Evolutionary conservation across 192 early-diverging fungal species (phyloP).

Genomic region (Physocladia obscura): DNA sequence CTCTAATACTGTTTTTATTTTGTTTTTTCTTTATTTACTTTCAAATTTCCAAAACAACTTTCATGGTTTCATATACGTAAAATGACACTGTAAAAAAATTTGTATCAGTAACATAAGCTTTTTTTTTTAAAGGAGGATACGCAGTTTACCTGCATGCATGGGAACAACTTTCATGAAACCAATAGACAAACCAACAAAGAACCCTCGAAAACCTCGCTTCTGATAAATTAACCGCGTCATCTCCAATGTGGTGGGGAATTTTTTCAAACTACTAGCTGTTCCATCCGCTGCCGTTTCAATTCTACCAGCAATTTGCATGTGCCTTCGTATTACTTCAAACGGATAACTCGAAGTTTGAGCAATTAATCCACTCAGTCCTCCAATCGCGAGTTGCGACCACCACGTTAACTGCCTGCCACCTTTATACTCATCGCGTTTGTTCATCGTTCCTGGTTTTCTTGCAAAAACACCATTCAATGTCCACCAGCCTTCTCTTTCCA

Average conservation of each 20-base stretch:
- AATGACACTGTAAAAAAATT: constrained; percentile 63
- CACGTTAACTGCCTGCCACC: constrained; percentile 44
- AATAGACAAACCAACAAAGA: constrained; percentile 96
- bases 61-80: constrained; percentile 82
- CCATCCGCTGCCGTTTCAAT: background rate
- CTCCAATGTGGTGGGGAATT: constrained; percentile 42
- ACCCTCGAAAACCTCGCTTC: constrained; percentile 73
- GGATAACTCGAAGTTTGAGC: constrained; percentile 90
- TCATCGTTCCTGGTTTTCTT: background rate
- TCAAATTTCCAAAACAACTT: constrained; percentile 46
- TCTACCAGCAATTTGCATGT: constrained; percentile 47
- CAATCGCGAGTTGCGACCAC: constrained; percentile 77
- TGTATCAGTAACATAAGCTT: background rate
- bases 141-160: constrained; percentile 66
- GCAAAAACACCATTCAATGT: background rate
- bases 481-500: constrained; percentile 18
- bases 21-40: background rate
- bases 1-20: no score
- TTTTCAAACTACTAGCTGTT: background rate
- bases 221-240: constrained; percentile 66
- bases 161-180: constrained; percentile 95
- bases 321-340: constrained; percentile 84
- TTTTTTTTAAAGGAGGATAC: background rate
- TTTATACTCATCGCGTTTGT: background rate
- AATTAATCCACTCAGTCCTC: constrained; percentile 79